A percentile compares a stretch with the other conserved stretches of the same genome.
Conservation (phyloP, 2,329 filamentous ascomycete genomes). For the Graphilbum fragrans region DNA sequence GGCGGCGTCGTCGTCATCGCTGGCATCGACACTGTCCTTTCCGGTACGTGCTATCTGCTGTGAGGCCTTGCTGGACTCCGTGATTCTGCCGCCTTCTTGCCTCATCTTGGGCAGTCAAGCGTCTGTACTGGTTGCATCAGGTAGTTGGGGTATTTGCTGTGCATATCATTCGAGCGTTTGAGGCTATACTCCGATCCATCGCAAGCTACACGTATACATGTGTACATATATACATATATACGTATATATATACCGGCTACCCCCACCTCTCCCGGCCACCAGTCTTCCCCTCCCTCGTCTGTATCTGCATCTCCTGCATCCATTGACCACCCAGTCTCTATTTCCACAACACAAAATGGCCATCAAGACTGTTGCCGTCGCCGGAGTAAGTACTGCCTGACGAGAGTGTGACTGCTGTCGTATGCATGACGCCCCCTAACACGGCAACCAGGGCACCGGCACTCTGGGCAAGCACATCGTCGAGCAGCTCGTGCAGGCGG, state of each 20-base stretch:
- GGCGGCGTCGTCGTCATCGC: background rate
- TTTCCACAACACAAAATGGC: conserved; percentile 10
- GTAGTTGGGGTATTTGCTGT: too few relatives aligned
- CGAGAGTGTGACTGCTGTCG: too few relatives aligned
- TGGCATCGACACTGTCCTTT: background rate
- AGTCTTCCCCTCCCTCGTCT: background rate
- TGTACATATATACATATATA: background rate
- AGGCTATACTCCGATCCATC: too few relatives aligned
- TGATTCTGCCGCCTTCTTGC: too few relatives aligned
- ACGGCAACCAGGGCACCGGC: conserved; percentile 17
- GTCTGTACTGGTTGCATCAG: too few relatives aligned
- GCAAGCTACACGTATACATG: too few relatives aligned
- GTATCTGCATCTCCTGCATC: background rate
- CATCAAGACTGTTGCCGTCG: conserved; percentile 21
- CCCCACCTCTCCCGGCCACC: background rate
- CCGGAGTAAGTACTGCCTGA: conserved; percentile 18
- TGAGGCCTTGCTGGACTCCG: too few relatives aligned
- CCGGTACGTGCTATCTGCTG: background rate
- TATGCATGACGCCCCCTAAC: too few relatives aligned
- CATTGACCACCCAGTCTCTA: background rate
- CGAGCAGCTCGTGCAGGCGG: conserved; percentile 17
- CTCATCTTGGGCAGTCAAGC: too few relatives aligned
- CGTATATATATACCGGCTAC: background rate
- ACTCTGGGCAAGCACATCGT: conserved; percentile 19
- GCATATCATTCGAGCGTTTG: too few relatives aligned